Evolutionary conservation across 257 asterid species (phyloP).

Genomic region (Nicotiana tomentosiformis): DNA sequence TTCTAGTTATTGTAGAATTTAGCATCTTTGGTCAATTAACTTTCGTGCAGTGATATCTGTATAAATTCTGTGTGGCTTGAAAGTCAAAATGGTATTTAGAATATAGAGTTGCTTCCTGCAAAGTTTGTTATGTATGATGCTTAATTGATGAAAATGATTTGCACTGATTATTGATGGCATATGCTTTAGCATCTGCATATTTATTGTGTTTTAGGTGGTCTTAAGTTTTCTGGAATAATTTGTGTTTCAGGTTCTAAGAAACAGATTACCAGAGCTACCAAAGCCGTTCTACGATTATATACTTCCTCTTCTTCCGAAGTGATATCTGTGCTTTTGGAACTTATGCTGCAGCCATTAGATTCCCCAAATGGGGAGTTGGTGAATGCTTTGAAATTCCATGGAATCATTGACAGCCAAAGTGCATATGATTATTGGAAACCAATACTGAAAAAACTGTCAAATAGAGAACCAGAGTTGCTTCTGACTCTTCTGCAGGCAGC

Average conservation of each 20-base stretch:
- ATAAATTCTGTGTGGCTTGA: background rate
- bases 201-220: background rate
- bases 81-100: background rate
- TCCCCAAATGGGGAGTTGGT: constrained; percentile 31
- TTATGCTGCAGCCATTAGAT: constrained; percentile 55
- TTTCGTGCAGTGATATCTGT: too few species aligned
- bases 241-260: constrained; percentile 58
- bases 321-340: constrained; percentile 55
- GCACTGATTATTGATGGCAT: background rate
- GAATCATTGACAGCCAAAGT: constrained; percentile 22
- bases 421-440: constrained; percentile 64
- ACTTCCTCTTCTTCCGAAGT: constrained; percentile 71
- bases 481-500: constrained; percentile 49
- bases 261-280: constrained; percentile 50
- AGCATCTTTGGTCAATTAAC: background rate
- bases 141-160: background rate
- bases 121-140: background rate
- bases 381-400: constrained; percentile 16
- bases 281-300: constrained; percentile 56
- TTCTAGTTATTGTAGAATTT: background rate
- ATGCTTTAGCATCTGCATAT: background rate
- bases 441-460: constrained; percentile 56
- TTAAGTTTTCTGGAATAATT: background rate
- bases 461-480: constrained; percentile 64
- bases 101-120: background rate